phyloP scores from a whole-genome alignment of 2,329 filamentous ascomycete species.

The Calonectria crousiana region DNA sequence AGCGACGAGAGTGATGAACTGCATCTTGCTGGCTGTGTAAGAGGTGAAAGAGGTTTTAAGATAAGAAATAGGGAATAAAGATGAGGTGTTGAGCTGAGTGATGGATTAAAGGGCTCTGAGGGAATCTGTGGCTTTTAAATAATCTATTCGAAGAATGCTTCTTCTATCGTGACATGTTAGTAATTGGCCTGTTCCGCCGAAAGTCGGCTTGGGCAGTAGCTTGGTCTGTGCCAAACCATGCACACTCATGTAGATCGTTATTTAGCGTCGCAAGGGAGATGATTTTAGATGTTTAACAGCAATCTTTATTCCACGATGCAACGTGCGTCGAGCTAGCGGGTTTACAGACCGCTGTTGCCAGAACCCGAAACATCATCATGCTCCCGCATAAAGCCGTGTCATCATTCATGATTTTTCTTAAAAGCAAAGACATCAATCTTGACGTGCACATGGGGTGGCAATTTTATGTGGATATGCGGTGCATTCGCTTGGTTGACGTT shows the following conservation, averaged over 20 bases:
- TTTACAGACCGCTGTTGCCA: background rate
- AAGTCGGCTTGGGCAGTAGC: background rate
- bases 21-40: background rate
- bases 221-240: background rate
- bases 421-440: background rate
- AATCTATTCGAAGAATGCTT: background rate
- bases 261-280: background rate
- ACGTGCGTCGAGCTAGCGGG: background rate
- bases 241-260: background rate
- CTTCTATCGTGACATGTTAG: background rate
- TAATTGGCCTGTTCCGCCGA: background rate
- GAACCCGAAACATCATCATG: background rate
- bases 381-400: background rate
- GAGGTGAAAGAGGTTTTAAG: background rate
- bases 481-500: background rate
- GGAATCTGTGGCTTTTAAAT: background rate
- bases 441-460: background rate
- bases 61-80: background rate
- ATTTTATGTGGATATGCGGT: background rate
- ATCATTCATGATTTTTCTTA: background rate
- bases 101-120: background rate
- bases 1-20: background rate
- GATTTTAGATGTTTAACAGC: background rate
- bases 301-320: background rate
- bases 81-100: background rate